Conservation (phyloP, 2,329 filamentous ascomycete species). For the Botrytis sinoallii region DNA sequence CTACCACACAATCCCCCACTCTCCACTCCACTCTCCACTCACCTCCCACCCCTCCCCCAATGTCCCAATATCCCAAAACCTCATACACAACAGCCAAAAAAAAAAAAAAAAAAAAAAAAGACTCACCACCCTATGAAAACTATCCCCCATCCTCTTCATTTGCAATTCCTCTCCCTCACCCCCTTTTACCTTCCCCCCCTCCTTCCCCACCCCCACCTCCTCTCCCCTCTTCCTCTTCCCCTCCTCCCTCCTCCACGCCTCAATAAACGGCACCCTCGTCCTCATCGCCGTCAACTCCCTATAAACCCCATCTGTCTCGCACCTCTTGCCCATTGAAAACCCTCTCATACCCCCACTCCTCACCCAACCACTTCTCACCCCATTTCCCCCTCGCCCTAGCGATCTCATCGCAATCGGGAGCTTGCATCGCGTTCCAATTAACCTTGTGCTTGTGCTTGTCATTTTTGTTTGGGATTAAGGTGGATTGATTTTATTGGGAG, state of each 20-base stretch:
- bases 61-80: no score
- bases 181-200: not conserved
- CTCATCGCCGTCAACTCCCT: constrained; percentile 55
- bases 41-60: no score
- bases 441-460: no score
- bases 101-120: not conserved
- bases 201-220: constrained; percentile 54
- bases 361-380: no score
- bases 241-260: constrained; percentile 57
- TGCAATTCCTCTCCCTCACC: constrained; percentile 12
- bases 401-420: no score
- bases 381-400: no score
- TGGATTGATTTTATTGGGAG: no score
- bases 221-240: constrained; percentile 45
- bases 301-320: constrained; percentile 49
- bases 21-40: no score
- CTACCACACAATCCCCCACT: not conserved
- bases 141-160: constrained; percentile 62
- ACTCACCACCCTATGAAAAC: constrained; percentile 60
- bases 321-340: not conserved
- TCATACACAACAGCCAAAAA: no score
- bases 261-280: constrained; percentile 66
- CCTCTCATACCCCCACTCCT: no score
- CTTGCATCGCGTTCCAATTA: no score
- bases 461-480: no score